A percentile compares a stretch with the other conserved stretches of the same genome.
phyloP scores from a whole-genome alignment of 2,329 filamentous ascomycete species.

The Penicillium crustosum region DNA sequence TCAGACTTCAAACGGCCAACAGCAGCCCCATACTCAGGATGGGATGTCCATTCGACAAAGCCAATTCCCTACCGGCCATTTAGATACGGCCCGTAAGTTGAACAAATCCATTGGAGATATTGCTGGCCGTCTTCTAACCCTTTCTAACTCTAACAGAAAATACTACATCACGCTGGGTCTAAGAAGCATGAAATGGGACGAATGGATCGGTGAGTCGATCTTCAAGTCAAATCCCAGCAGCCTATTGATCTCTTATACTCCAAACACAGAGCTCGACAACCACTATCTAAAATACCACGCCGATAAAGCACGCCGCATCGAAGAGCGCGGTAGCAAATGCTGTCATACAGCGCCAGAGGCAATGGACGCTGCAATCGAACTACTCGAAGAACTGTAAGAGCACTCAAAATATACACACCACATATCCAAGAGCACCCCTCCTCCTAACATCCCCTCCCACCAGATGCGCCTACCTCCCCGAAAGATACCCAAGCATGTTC shows the following conservation, averaged over 20 bases:
- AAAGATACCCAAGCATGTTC: constrained; percentile 73
- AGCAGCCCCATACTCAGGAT: constrained; percentile 64
- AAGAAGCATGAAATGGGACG: constrained; percentile 65
- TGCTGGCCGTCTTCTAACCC: not conserved
- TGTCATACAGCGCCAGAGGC: constrained; percentile 68
- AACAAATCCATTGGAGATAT: not conserved
- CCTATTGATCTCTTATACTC: not conserved
- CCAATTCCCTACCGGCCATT: constrained; percentile 78
- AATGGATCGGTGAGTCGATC: constrained; percentile 63
- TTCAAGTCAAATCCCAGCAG: not conserved
- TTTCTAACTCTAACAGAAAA: constrained; percentile 41
- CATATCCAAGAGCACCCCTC: not conserved
- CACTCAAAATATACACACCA: not conserved
- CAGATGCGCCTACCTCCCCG: constrained; percentile 63
- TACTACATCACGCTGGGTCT: constrained; percentile 78
- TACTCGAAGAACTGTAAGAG: constrained; percentile 67
- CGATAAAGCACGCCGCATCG: constrained; percentile 68
- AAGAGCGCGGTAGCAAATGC: constrained; percentile 66
- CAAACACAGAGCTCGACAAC: constrained; percentile 68
- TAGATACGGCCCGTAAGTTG: constrained; percentile 63
- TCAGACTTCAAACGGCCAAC: constrained; percentile 60
- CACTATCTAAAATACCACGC: constrained; percentile 71
- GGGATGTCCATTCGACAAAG: constrained; percentile 67
- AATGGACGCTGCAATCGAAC: constrained; percentile 69
- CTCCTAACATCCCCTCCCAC: constrained; percentile 1